A percentile compares a stretch with the other conserved stretches of the same genome.
phyloP scores from a whole-genome alignment of 148 eudicot species.

The Oxyria digyna region DNA sequence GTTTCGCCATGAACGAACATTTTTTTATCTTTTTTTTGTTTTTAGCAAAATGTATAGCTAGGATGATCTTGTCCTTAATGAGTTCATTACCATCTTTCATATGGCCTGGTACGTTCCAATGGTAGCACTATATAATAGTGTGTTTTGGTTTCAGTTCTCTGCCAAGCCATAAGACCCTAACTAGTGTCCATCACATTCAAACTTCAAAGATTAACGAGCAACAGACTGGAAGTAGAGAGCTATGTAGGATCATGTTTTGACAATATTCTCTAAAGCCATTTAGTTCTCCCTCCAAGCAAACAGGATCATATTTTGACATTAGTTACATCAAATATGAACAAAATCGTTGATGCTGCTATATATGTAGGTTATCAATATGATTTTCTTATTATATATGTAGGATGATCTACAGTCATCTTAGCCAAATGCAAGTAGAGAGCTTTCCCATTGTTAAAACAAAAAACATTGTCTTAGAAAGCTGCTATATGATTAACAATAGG shows the following conservation, averaged over 20 bases:
- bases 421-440: slow-evolving; percentile 20
- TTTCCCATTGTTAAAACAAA: too few species aligned
- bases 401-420: slow-evolving; percentile 33
- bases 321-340: neutral
- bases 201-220: too few species aligned
- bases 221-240: too few species aligned
- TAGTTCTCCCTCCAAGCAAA: neutral
- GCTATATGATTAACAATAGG: neutral
- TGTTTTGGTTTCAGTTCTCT: too few species aligned
- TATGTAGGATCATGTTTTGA: too few species aligned
- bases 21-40: neutral
- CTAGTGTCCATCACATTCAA: too few species aligned
- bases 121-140: too few species aligned
- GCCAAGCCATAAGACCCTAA: too few species aligned
- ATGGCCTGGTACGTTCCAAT: too few species aligned
- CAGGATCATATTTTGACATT: neutral
- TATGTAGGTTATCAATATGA: neutral
- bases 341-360: neutral
- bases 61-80: too few species aligned
- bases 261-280: neutral
- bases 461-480: too few species aligned
- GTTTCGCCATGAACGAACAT: neutral
- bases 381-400: slow-evolving; percentile 27
- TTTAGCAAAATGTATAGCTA: neutral
- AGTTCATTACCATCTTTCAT: neutral